Percentiles rank a stretch among this genome's conserved stretches.
phyloP scores from a whole-genome alignment of 2,329 filamentous ascomycete species.

The Clarireedia homoeocarpa region DNA sequence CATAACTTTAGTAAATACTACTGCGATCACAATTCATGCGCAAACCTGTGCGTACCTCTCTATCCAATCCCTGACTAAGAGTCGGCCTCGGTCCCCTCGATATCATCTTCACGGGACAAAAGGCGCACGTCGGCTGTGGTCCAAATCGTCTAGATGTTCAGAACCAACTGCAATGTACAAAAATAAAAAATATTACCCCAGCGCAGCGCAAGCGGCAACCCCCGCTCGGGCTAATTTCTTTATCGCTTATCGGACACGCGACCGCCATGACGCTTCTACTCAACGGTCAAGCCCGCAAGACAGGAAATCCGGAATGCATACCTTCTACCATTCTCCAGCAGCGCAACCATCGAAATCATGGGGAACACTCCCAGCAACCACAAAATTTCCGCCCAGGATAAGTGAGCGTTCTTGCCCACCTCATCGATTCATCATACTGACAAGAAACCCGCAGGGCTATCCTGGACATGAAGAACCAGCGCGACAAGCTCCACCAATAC shows the following conservation, averaged over 20 bases:
- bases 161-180: not conserved
- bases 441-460: constrained; percentile 61
- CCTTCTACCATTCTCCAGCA: constrained; percentile 8
- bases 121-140: not conserved
- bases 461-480: constrained; percentile 94
- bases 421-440: not conserved
- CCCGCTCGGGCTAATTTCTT: not conserved
- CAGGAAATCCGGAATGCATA: not conserved
- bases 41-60: constrained; percentile 44
- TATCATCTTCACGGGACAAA: constrained; percentile 18
- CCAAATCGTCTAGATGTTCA: not conserved
- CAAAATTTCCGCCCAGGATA: constrained; percentile 75
- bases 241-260: constrained; percentile 9
- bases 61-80: constrained; percentile 51
- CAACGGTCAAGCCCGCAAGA: not conserved
- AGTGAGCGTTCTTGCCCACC: constrained; percentile 45
- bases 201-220: not conserved
- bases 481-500: constrained; percentile 94
- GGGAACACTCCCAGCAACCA: constrained; percentile 56
- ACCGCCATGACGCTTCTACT: constrained; percentile 7
- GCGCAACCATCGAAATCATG: constrained; percentile 36
- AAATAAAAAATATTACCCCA: not conserved
- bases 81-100: constrained; percentile 36
- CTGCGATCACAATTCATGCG: not conserved
- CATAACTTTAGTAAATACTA: constrained; percentile 9